Base-by-base conservation (phyloP, 2,329 filamentous ascomycete species). In the Magnaporthiopsis rhizophila region DNA sequence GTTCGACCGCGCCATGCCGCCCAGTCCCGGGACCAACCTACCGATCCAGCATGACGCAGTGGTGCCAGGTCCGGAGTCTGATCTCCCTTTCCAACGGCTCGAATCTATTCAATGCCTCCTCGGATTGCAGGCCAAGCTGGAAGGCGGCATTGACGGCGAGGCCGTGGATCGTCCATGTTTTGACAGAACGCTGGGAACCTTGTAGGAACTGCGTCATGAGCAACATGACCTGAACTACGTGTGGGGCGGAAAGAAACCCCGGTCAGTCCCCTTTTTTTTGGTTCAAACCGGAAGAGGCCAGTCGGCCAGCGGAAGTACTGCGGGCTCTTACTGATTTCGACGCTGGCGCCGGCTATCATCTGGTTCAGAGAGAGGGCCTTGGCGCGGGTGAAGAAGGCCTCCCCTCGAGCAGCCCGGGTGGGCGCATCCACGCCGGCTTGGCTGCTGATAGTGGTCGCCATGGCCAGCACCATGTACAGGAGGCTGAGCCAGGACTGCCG, bases 141-240 rank as follows among this genome's bases (percentile, higher is more conserved):
- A 82, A 72, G 0, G 82, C 82, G 0, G 79, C 78, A 65, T 78
- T 80, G 3, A 84, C 77, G 0, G 81, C 78, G 0, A 85, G 73
- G 0, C 83, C 82, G 66, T 85, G 83, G 0, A 80, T 75, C 0
- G 76, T 81, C 82, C 83, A 86, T 2, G 83, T 79, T 64, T 83
- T 78, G 2, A 83, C 74, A 0, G 82, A 83, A 26, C 78, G 78
- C 53, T 83, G 79, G 0, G 81, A 83, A 2, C 82, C 81, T 67
- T 85, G 82, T 0, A 84, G 74, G 65, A 84, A 85, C 61, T 82
- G 80, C 5, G 77, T 77, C 67, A 79, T 75, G 0, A 85, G 65
- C 0, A 85, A 72, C 9, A 84, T 74, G 58, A 77, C 78, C 68
- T 84, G 81, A 0, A 84, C 81, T 77, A 64, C 18, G 36, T 1